phyloP scores from a whole-genome alignment of 345 rosid genomes.

The Acer campestre region DNA sequence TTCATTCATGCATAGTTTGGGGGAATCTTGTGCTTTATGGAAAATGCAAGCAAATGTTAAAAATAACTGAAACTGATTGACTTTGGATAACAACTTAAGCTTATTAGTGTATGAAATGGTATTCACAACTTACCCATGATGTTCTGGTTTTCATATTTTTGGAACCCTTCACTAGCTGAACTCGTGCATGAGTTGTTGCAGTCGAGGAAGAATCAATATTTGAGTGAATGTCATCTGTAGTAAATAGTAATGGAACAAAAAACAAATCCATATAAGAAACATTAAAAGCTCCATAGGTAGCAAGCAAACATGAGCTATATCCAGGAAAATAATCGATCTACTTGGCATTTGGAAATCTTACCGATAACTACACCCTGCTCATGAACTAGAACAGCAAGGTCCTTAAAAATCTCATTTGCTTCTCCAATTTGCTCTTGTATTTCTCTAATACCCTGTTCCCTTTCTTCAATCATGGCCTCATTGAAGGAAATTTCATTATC shows the following conservation, averaged over 20 bases:
- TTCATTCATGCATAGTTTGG: neutral
- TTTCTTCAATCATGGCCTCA: slow-evolving; percentile 72
- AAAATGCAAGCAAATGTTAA: neutral
- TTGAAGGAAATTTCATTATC: slow-evolving; percentile 71
- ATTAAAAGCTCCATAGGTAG: neutral
- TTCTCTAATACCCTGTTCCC: slow-evolving; percentile 67
- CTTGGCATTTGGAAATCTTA: slow-evolving; percentile 29
- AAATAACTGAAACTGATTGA: neutral
- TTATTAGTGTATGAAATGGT: neutral
- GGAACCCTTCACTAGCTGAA: slow-evolving; percentile 55
- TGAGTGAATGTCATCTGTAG: slow-evolving; percentile 62
- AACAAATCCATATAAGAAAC: neutral
- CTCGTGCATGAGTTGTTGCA: slow-evolving; percentile 53
- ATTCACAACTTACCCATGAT: slow-evolving; percentile 53
- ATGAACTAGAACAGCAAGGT: slow-evolving; percentile 70
- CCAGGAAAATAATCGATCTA: slow-evolving; percentile 1
- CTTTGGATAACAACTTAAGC: neutral
- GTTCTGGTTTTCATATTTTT: slow-evolving; percentile 57
- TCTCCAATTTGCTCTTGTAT: slow-evolving; percentile 63
- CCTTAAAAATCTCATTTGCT: slow-evolving; percentile 68
- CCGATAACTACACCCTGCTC: slow-evolving; percentile 72
- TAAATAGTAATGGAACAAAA: slow-evolving; percentile 17
- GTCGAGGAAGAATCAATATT: slow-evolving; percentile 52
- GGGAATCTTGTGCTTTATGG: neutral
- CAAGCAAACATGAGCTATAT: slow-evolving; percentile 12